Base-by-base conservation (phyloP, 768 basidiomycete species). In the Trametes gibbosa region DNA sequence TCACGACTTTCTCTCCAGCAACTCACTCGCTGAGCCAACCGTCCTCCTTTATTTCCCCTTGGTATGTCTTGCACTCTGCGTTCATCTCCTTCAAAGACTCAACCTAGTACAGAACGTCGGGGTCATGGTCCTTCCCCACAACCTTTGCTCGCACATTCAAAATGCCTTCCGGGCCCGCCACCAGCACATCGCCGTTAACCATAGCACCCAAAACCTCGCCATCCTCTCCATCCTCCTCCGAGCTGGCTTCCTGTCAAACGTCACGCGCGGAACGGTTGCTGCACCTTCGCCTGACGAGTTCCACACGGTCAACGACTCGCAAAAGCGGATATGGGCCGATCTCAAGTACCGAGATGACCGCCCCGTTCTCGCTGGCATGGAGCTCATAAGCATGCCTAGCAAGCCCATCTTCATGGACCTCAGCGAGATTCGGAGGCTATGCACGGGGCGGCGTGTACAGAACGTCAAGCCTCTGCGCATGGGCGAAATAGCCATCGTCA, bases 311-410 rank as follows among this genome's bases (percentile, higher is more conserved):
- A 76, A 79, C 61, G 84, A 87, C 29, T 80, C 85, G 1, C 81
- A 93, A 56, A 81, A 81, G 32, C 84, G 94, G 37, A 90, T 98
- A 73, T 97, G 96, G 94, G 92, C 92, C 1, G 85, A 87, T 50
- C 84, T 98, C 64, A 99, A 99, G 75, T 95, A 96, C 76, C 84
- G 96, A 50, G 86, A 92, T 65, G 92, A 97, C 71, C 78, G 83
- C 29, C 92, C 95, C 5, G 92, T 98, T 21, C 78, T 99, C 61
- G 78, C 75, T 52, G 68, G 79, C 64, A 94, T 98, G 87, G 75
- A 83, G 49, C 82, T 96, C 71, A 79, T 98, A 65, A 90, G 88
- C 74, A 87, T 81, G 72, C 94, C 95, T 2, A 90, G 87, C 72
- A 85, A 89, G 68, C 80, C 88, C 51, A 81, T 97, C 35, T 83